Evolutionary conservation across 306 rosid species (phyloP), one percentile per base, ranked within the genome.

Genomic region (Trifolium subterraneum): DNA sequence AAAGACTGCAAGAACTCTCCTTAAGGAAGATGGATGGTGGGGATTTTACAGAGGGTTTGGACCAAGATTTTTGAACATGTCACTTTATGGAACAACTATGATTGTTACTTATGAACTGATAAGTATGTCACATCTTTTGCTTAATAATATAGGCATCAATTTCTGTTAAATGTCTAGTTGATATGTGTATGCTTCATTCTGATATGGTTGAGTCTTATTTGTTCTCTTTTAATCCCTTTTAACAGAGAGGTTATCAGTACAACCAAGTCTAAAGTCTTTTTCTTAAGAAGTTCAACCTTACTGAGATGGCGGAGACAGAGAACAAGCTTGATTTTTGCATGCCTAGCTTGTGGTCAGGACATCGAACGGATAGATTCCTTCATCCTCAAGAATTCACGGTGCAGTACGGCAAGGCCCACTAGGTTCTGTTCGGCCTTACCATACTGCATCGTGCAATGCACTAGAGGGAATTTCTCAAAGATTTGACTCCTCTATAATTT

Each of bases 21-120:
- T 90, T 18, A 77, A 79, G 82, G 96, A 90, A 82, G 93, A 90
- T 86, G 98, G 98, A 16, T 90, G 96, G 96, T 25, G 89, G 95
- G 98, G 98, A 6, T 90, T 90, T 81, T 93, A 93, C 73, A 62
- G 95, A 73, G 98, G 98, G 6, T 93, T 93, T 75, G 93, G 93
- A 74, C 96, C 91, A 64, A 88, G 98, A 44, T 93, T 90, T 75
- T 82, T 93, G 67, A 88, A 93, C 42, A 90, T 92, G 96, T 86
- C 98, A 60, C 89, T 92, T 48, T 92, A 90, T 60, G 95, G 96
- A 82, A 90, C 98, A 5, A 88, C 95, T 4, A 90, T 90, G 96
- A 90, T 92, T 22, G 91, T 92, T 70, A 92, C 98, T 50, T 92
- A 92, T 52, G 98, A 92, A 87, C 77, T 92, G 48, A 88, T 92